phyloP scores from a whole-genome alignment of 176 grass and related monocot species.

The Hyparrhenia diplandra region DNA sequence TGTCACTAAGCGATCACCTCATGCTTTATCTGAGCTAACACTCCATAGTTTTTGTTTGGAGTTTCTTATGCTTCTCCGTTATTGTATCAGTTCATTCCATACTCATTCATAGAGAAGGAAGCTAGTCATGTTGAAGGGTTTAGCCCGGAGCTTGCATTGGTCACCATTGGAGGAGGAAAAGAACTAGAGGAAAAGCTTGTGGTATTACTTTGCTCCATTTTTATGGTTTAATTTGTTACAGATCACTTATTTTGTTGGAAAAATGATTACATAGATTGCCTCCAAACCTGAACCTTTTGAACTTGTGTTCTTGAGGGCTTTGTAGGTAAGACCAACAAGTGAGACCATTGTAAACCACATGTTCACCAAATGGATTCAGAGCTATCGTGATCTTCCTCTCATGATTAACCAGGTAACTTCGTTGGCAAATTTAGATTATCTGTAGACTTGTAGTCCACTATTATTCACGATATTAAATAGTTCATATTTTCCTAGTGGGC shows the following conservation, averaged over 20 bases:
- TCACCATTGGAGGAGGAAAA: constrained; percentile 97
- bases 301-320: constrained; percentile 70
- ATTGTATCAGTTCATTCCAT: constrained; percentile 86
- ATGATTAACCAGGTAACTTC: constrained; percentile 91
- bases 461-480: constrained; percentile 14
- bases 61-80: constrained; percentile 23
- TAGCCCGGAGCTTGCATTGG: constrained; percentile 90
- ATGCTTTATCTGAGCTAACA: constrained; percentile 1
- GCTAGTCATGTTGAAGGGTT: constrained; percentile 96
- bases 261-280: constrained; percentile 1
- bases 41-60: background rate
- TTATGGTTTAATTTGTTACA: constrained; percentile 5
- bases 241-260: background rate
- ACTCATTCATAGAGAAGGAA: constrained; percentile 99
- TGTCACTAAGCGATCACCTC: background rate
- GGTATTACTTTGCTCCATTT: constrained; percentile 45
- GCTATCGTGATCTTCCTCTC: constrained; percentile 95
- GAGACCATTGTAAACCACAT: constrained; percentile 99
- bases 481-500: constrained; percentile 62
- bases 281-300: constrained; percentile 41
- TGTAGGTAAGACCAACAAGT: constrained; percentile 98
- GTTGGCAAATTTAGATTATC: constrained; percentile 10
- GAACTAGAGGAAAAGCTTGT: constrained; percentile 98
- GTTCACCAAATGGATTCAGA: constrained; percentile 99
- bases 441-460: background rate